A percentile compares a stretch with the other conserved stretches of the same genome.
These are phyloP conservation scores for Eucalyptus polyanthemos DNA, from an alignment of 345 rosid genomes.

Conservation along the genomic window DNA sequence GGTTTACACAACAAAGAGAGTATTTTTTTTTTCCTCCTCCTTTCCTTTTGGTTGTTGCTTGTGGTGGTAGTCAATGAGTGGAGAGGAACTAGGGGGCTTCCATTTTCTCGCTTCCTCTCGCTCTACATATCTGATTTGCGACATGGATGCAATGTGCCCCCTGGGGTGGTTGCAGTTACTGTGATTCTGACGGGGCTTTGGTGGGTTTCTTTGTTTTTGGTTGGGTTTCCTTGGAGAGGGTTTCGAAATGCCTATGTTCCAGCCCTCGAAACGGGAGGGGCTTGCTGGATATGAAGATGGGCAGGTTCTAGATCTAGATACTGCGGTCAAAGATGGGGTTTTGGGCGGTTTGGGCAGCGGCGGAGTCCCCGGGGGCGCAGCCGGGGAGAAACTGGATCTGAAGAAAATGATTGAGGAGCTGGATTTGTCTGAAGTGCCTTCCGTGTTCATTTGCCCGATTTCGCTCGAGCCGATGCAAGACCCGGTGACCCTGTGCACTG, in stretches of 20 bases:
- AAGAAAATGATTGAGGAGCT: constrained; percentile 7
- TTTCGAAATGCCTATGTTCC: constrained; percentile 5
- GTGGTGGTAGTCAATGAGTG: not conserved
- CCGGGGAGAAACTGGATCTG: constrained; percentile 6
- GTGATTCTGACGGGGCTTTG: not conserved
- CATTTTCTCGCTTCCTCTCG: not conserved
- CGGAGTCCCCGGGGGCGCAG: not conserved
- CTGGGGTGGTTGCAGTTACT: not conserved
- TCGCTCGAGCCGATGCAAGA: constrained; percentile 13
- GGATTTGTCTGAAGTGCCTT: constrained; percentile 1
- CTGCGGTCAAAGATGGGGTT: constrained; percentile 10
- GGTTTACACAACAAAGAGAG: not conserved
- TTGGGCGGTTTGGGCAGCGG: not conserved
- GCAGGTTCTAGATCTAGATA: constrained; percentile 9
- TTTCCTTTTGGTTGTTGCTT: not conserved
- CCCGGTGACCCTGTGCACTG: constrained; percentile 10
- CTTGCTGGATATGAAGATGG: constrained; percentile 7
- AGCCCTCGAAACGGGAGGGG: not conserved
- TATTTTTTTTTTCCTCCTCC: not conserved
- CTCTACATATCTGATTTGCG: not conserved
- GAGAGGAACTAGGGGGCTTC: not conserved
- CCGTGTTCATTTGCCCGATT: constrained; percentile 11
- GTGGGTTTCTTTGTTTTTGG: not conserved
- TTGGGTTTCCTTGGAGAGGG: not conserved
- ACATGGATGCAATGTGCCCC: not conserved